Evolutionary conservation across 495 filamentous ascomycete species (phyloP), one percentile per base, ranked within the genome.

Genomic region (Filosporella fistucella): DNA sequence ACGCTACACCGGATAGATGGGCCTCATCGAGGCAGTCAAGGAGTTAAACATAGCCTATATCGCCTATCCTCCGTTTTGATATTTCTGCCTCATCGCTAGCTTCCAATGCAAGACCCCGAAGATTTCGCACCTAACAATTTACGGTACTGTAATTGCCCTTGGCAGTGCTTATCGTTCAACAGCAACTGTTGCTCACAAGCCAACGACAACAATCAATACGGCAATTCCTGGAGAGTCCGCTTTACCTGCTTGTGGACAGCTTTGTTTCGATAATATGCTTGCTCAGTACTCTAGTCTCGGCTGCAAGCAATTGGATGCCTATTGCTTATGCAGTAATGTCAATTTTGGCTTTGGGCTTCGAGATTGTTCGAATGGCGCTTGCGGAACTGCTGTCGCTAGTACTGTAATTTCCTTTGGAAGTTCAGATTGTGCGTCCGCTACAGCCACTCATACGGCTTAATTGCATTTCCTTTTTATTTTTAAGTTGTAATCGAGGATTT

Each of bases 281-380:
- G 63, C 49, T 51, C 72, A 80, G 68, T 80, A 83, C 47, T 52
- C 55, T 9, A 46, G 65, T 18, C 70, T 89, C 42, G 77, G 77
- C 45, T 94, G 88, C 67, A 20, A 46, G 13, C 24, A 52, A 9
- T 68, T 66, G 43, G 76, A 88, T 63, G 41, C 76, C 28, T 55
- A 55, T 25, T 94, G 88, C 71, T 75, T 90, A 35, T 94, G 88
- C 77, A 71, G 67, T 36, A 76, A 77, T 46, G 45, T 60, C 29
- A 57, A 87, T 72, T 93, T 89, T 67, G 62, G 65, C 49, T 84
- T 77, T 60, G 88, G 88, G 56, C 70, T 94, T 48, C 83, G 77
- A 33, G 88, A 94, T 68, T 93, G 88, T 73, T 75, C 85, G 33
- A 62, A 68, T 43, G 61, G 84, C 64, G 72, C 77, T 39, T 93